A percentile compares a stretch with the other conserved stretches of the same genome.
These are phyloP conservation scores for Sugiyamaella americana DNA, from an alignment of 805 yeast species.

Conservation along the genomic window DNA sequence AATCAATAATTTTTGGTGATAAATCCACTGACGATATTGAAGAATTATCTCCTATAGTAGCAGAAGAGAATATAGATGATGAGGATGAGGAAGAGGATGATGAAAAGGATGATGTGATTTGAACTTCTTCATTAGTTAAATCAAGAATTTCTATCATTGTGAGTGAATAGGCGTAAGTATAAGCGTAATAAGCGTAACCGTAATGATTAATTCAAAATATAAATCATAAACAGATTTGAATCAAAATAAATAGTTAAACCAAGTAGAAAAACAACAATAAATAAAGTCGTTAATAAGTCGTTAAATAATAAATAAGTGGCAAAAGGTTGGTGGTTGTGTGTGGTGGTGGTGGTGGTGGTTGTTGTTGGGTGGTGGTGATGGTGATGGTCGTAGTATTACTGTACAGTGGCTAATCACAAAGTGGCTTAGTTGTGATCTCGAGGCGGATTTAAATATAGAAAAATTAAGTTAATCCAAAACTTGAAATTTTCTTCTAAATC, in stretches of 20 bases:
- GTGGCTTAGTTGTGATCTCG: too few species aligned
- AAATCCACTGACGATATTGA: not conserved
- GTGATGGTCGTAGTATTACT: too few species aligned
- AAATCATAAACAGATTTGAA: not conserved
- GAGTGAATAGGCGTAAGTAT: too few species aligned
- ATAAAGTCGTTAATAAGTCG: constrained; percentile 4
- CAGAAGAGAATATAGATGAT: not conserved
- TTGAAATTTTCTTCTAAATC: too few species aligned
- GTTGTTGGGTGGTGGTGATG: too few species aligned
- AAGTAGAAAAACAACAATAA: constrained; percentile 6
- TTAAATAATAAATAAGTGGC: not conserved
- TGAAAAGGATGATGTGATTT: not conserved
- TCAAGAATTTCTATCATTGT: not conserved
- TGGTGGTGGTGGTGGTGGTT: too few species aligned
- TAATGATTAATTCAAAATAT: too few species aligned
- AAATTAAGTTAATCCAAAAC: too few species aligned
- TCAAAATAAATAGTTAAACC: not conserved
- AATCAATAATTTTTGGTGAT: constrained; percentile 1
- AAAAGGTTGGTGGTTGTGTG: too few species aligned
- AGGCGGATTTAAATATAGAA: too few species aligned
- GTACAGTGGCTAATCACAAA: too few species aligned
- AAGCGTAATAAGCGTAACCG: too few species aligned
- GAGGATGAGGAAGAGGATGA: not conserved
- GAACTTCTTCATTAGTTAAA: not conserved
- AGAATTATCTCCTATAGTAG: constrained; percentile 2